phyloP scores from a whole-genome alignment of 1,139 yeast species.

The Taphrina wiesneri region DNA sequence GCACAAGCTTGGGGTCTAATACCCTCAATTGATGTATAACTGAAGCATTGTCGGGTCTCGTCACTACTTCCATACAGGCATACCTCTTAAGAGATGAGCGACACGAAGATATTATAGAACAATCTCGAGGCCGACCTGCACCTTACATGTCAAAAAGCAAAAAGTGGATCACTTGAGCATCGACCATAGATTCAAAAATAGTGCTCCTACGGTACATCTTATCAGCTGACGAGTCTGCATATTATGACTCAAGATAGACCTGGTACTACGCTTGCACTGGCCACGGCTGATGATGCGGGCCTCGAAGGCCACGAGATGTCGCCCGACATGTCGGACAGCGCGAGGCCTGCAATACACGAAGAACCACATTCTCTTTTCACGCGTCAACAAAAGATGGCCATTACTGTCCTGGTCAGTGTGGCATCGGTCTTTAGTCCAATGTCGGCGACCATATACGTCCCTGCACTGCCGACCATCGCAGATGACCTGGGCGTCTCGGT shows the following conservation, averaged over 20 bases:
- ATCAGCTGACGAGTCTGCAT: too few relatives aligned
- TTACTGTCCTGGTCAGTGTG: slow-evolving; percentile 51
- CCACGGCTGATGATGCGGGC: not conserved
- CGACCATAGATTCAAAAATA: not conserved
- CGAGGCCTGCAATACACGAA: not conserved
- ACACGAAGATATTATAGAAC: too few relatives aligned
- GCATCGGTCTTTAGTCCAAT: slow-evolving; percentile 63
- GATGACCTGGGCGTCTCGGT: slow-evolving; percentile 56
- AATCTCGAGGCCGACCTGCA: too few relatives aligned
- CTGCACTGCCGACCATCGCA: slow-evolving; percentile 62
- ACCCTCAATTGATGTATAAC: too few relatives aligned
- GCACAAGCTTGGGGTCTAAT: too few relatives aligned
- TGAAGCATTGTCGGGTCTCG: too few relatives aligned
- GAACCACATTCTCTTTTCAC: slow-evolving; percentile 53
- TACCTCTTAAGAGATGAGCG: too few relatives aligned
- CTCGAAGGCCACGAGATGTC: not conserved
- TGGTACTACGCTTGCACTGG: not conserved
- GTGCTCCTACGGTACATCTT: too few relatives aligned
- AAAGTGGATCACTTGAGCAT: not conserved
- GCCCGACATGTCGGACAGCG: not conserved
- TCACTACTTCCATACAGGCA: too few relatives aligned
- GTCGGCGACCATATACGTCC: slow-evolving; percentile 72
- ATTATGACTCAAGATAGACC: not conserved
- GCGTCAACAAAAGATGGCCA: slow-evolving; percentile 45
- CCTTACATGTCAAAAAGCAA: too few relatives aligned